A percentile compares a stretch with the other conserved stretches of the same genome.
These are phyloP conservation scores for Filosporella fistucella DNA, from an alignment of 495 filamentous ascomycete genomes.

Conservation along the genomic window DNA sequence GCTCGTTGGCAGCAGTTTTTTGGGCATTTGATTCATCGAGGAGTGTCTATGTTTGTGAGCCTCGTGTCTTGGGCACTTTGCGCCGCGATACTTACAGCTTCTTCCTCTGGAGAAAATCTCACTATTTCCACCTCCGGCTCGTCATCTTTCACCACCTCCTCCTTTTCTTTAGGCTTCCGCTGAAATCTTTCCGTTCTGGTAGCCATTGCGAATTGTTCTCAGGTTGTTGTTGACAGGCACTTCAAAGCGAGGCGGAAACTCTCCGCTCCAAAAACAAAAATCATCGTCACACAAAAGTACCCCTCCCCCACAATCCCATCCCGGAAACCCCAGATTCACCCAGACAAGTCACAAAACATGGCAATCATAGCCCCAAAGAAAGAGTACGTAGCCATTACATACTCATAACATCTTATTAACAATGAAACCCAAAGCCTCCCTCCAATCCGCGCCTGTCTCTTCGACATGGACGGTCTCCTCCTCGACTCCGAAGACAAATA, in stretches of 20 bases:
- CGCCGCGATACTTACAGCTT: slow-evolving; percentile 48
- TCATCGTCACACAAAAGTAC: not conserved
- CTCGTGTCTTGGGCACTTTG: not conserved
- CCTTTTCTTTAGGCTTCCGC: slow-evolving; percentile 17
- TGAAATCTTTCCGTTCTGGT: slow-evolving; percentile 28
- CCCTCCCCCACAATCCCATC: not conserved
- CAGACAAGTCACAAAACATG: not conserved
- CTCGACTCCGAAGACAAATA: slow-evolving; percentile 94
- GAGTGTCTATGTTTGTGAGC: slow-evolving; percentile 44
- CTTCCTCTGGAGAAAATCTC: slow-evolving; percentile 70
- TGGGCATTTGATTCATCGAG: slow-evolving; percentile 67
- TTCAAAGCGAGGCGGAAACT: slow-evolving; percentile 8
- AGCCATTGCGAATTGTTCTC: no score
- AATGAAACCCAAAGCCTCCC: slow-evolving; percentile 34
- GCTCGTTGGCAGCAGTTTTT: slow-evolving; percentile 72
- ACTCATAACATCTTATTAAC: not conserved
- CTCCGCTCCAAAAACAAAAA: slow-evolving; percentile 6
- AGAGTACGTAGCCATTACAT: slow-evolving; percentile 6
- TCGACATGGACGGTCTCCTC: slow-evolving; percentile 97
- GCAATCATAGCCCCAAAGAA: not conserved
- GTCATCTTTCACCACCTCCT: not conserved
- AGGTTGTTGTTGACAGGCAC: slow-evolving; percentile 1
- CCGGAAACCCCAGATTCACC: no score
- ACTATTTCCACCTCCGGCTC: slow-evolving; percentile 23
- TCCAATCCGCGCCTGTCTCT: slow-evolving; percentile 85